Conservation (phyloP, 495 filamentous ascomycete species). For the Stereocaulon alpinum region DNA sequence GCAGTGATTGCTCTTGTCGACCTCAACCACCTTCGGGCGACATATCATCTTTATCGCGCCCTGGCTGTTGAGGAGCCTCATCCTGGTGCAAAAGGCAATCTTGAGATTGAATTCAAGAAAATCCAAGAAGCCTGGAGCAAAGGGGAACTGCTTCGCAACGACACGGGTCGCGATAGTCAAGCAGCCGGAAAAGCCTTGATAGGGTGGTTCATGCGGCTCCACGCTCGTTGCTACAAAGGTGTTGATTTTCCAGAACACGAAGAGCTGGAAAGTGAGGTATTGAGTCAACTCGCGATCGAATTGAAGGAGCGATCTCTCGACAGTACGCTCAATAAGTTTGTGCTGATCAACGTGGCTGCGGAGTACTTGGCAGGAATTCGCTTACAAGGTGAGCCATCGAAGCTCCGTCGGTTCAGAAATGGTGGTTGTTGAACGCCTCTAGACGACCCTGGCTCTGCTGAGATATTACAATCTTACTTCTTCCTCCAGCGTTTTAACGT, state of each 20-base stretch:
- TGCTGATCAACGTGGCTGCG: slow-evolving; percentile 76
- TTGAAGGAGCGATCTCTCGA: slow-evolving; percentile 60
- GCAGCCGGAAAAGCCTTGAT: slow-evolving; percentile 46
- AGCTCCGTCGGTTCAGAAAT: not conserved
- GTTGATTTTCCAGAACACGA: slow-evolving; percentile 59
- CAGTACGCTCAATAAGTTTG: slow-evolving; percentile 62
- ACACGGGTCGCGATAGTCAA: slow-evolving; percentile 35
- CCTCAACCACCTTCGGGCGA: slow-evolving; percentile 65
- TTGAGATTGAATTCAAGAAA: slow-evolving; percentile 73
- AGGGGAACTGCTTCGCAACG: slow-evolving; percentile 43
- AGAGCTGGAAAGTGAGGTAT: slow-evolving; percentile 77
- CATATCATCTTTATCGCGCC: slow-evolving; percentile 83
- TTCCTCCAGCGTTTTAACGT: slow-evolving; percentile 74
- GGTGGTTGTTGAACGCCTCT: not conserved
- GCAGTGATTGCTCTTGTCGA: slow-evolving; percentile 73
- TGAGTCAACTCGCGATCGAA: slow-evolving; percentile 62
- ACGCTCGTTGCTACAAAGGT: slow-evolving; percentile 73
- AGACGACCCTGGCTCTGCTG: slow-evolving; percentile 33
- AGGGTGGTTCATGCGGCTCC: slow-evolving; percentile 79
- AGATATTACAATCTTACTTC: slow-evolving; percentile 45
- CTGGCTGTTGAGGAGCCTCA: slow-evolving; percentile 62
- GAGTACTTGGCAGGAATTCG: slow-evolving; percentile 57
- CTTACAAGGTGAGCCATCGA: slow-evolving; percentile 44
- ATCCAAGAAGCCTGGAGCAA: slow-evolving; percentile 51
- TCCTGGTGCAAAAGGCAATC: slow-evolving; percentile 58